Evolutionary conservation across 1,284 basidiomycete species (phyloP).

Genomic region (Bondarzewia mesenterica): DNA sequence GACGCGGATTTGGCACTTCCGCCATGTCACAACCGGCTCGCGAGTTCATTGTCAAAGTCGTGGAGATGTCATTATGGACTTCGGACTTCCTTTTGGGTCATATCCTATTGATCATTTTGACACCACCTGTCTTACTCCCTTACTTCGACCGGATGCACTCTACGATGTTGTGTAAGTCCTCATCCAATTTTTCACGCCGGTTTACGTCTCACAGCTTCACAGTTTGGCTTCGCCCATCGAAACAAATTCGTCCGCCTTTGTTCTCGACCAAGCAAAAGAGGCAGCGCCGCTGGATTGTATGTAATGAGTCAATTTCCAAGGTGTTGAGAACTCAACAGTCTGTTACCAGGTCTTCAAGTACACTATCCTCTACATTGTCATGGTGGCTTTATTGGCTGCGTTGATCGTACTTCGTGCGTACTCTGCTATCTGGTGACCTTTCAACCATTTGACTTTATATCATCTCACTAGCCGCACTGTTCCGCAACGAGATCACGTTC

Average conservation of each 20-base stretch:
- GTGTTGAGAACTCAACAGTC: slow-evolving; percentile 1
- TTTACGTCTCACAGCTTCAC: slow-evolving; percentile 2
- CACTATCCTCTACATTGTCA: slow-evolving; percentile 74
- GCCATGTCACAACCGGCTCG: slow-evolving; percentile 91
- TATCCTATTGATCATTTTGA: slow-evolving; percentile 79
- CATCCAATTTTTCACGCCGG: slow-evolving; percentile 11
- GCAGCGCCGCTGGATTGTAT: slow-evolving; percentile 84
- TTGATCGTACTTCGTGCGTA: slow-evolving; percentile 72
- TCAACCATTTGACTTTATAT: slow-evolving; percentile 8
- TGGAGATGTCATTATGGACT: slow-evolving; percentile 92
- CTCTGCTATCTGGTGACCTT: slow-evolving; percentile 1
- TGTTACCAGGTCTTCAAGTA: slow-evolving; percentile 63
- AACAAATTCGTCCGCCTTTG: slow-evolving; percentile 91
- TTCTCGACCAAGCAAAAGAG: slow-evolving; percentile 93
- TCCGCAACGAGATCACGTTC: slow-evolving; percentile 62
- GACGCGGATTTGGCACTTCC: slow-evolving; percentile 79
- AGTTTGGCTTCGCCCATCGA: slow-evolving; percentile 88
- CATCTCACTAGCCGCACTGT: slow-evolving; percentile 45
- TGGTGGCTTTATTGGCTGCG: slow-evolving; percentile 77
- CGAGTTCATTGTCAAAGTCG: slow-evolving; percentile 95
- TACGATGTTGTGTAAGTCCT: slow-evolving; percentile 73
- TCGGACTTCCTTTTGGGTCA: slow-evolving; percentile 85
- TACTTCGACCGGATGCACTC: slow-evolving; percentile 85
- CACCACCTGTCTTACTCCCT: slow-evolving; percentile 79
- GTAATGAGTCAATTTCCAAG: slow-evolving; percentile 18